These are phyloP conservation scores for Papiliotrema fonsecae DNA, from an alignment of 1,284 basidiomycete species.

Conservation along the genomic window DNA sequence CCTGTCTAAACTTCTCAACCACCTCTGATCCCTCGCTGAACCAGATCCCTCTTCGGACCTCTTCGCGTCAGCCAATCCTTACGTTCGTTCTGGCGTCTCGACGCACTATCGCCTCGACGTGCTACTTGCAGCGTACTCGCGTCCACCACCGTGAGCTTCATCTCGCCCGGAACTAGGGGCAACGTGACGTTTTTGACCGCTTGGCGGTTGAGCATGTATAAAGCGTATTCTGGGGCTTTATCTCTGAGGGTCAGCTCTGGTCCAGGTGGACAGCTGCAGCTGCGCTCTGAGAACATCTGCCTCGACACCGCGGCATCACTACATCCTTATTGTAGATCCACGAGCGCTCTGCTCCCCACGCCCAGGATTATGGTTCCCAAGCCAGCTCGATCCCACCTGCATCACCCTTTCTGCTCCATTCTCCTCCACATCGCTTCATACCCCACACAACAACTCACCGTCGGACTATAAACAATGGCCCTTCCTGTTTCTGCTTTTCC, in stretches of 20 bases:
- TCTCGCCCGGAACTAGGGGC: slow-evolving; percentile 38
- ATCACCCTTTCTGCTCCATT: too few relatives aligned
- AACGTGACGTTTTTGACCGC: slow-evolving; percentile 38
- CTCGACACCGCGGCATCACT: not conserved
- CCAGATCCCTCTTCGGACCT: slow-evolving; percentile 29
- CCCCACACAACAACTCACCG: too few relatives aligned
- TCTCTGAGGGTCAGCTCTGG: slow-evolving; percentile 13
- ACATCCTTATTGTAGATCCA: too few relatives aligned
- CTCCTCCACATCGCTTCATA: too few relatives aligned
- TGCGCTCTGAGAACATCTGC: not conserved
- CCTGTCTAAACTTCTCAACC: slow-evolving; percentile 25
- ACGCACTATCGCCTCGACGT: slow-evolving; percentile 40
- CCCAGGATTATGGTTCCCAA: too few relatives aligned
- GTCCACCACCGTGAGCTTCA: slow-evolving; percentile 35
- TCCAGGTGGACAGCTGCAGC: not conserved
- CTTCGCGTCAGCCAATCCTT: slow-evolving; percentile 8
- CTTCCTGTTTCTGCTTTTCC: slow-evolving; percentile 45
- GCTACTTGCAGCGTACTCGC: slow-evolving; percentile 37
- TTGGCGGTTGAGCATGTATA: slow-evolving; percentile 42
- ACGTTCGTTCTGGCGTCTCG: not conserved
- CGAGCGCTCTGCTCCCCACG: too few relatives aligned
- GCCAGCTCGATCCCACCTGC: too few relatives aligned
- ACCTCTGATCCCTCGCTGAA: slow-evolving; percentile 31
- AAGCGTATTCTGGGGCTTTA: slow-evolving; percentile 35
- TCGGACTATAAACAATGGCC: slow-evolving; percentile 38